A percentile compares a stretch with the other conserved stretches of the same genome.
Conservation (phyloP, 1,139 yeast genomes). For the Debaryomycetaceae sp. region DNA sequence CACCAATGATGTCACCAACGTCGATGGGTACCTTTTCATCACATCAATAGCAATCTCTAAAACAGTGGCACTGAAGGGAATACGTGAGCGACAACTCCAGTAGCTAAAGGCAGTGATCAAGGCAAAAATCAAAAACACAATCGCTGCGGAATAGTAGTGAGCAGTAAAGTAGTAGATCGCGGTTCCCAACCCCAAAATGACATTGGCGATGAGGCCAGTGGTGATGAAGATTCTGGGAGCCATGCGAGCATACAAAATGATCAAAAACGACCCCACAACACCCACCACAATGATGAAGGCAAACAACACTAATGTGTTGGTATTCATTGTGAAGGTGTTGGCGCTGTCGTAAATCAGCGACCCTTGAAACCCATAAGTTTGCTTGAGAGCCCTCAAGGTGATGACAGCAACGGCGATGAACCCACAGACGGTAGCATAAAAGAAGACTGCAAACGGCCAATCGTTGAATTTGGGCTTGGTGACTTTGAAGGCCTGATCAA, state of each 20-base stretch:
- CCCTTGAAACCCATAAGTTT: slow-evolving; percentile 55
- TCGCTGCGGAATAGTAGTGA: slow-evolving; percentile 72
- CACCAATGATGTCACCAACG: slow-evolving; percentile 55
- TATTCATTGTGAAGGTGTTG: slow-evolving; percentile 58
- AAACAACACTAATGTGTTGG: slow-evolving; percentile 70
- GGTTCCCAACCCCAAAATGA: slow-evolving; percentile 69
- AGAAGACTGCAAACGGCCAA: slow-evolving; percentile 64
- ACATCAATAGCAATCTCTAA: slow-evolving; percentile 72
- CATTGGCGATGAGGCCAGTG: slow-evolving; percentile 63
- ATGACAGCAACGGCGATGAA: slow-evolving; percentile 70
- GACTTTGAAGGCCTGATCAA: slow-evolving; percentile 64
- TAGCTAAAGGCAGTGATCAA: slow-evolving; percentile 64
- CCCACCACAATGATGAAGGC: slow-evolving; percentile 63
- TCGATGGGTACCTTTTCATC: slow-evolving; percentile 66
- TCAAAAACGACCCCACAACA: slow-evolving; percentile 51
- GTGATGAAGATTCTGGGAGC: slow-evolving; percentile 68
- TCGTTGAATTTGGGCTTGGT: slow-evolving; percentile 69
- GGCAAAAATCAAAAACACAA: slow-evolving; percentile 66
- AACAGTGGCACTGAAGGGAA: slow-evolving; percentile 71
- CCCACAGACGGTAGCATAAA: slow-evolving; percentile 58
- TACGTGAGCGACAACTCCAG: slow-evolving; percentile 68
- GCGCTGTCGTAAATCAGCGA: slow-evolving; percentile 56
- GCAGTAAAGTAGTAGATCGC: slow-evolving; percentile 64
- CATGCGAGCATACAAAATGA: slow-evolving; percentile 57
- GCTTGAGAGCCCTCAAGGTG: slow-evolving; percentile 59